Percentiles rank a stretch among this genome's conserved stretches.
phyloP scores from a whole-genome alignment of 1,139 yeast genomes.

The Blastobotrys indianensis region DNA sequence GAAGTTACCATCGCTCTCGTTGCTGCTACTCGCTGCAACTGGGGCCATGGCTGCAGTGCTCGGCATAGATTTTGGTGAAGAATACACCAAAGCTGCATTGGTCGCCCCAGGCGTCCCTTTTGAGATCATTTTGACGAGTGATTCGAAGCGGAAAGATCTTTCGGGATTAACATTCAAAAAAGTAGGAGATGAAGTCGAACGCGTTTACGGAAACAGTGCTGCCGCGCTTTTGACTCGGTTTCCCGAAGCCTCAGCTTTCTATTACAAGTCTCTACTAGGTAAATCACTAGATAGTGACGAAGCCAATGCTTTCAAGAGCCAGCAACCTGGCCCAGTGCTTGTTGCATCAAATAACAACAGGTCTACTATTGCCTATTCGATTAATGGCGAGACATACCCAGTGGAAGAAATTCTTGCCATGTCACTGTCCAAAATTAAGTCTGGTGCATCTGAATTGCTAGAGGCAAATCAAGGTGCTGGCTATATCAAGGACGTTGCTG shows the following conservation, averaged over 20 bases:
- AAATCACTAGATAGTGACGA: slow-evolving; percentile 43
- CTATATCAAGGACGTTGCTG: slow-evolving; percentile 56
- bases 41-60: slow-evolving; percentile 48
- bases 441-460: slow-evolving; percentile 54
- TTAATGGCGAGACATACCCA: slow-evolving; percentile 43
- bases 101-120: slow-evolving; percentile 89
- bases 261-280: slow-evolving; percentile 69
- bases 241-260: slow-evolving; percentile 65
- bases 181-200: slow-evolving; percentile 46
- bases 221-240: slow-evolving; percentile 64
- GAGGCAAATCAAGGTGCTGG: slow-evolving; percentile 32
- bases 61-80: slow-evolving; percentile 88
- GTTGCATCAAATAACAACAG: slow-evolving; percentile 43
- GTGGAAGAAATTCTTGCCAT: slow-evolving; percentile 84
- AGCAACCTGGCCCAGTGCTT: slow-evolving; percentile 59
- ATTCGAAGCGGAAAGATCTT: slow-evolving; percentile 84
- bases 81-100: slow-evolving; percentile 77
- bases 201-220: slow-evolving; percentile 76
- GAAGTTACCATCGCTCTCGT: slow-evolving; percentile 6
- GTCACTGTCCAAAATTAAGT: slow-evolving; percentile 62
- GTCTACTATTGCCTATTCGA: slow-evolving; percentile 50
- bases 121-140: slow-evolving; percentile 82
- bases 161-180: slow-evolving; percentile 66
- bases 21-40: slow-evolving; percentile 12
- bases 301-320: slow-evolving; percentile 41